Percentiles rank a stretch among this genome's conserved stretches.
These are phyloP conservation scores for Hypoxylon sp. DNA, from an alignment of 2,329 filamentous ascomycete genomes.

Conservation along the genomic window DNA sequence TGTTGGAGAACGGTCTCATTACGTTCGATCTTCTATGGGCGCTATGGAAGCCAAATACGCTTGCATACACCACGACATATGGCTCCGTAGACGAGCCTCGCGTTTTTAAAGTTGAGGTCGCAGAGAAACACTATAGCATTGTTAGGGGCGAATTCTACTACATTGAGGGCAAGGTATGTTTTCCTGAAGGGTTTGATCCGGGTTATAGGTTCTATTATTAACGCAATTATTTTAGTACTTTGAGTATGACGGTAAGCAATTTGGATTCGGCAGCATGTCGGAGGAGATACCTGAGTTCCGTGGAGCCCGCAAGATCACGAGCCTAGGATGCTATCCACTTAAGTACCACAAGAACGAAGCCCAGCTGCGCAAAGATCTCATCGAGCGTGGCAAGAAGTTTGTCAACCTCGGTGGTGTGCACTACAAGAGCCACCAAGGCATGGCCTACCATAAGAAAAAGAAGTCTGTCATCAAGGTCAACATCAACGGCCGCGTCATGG, in stretches of 20 bases:
- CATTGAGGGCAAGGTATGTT: slow-evolving; percentile 74
- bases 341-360: slow-evolving; percentile 83
- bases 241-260: slow-evolving; percentile 89
- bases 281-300: slow-evolving; percentile 82
- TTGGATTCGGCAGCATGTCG: slow-evolving; percentile 80
- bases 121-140: slow-evolving; percentile 78
- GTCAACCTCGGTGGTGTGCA: slow-evolving; percentile 85
- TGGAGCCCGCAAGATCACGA: slow-evolving; percentile 86
- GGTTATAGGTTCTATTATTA: slow-evolving; percentile 2
- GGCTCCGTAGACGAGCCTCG: slow-evolving; percentile 82
- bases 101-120: slow-evolving; percentile 85
- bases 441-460: slow-evolving; percentile 89
- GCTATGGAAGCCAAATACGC: slow-evolving; percentile 87
- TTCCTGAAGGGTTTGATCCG: slow-evolving; percentile 1
- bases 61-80: slow-evolving; percentile 84
- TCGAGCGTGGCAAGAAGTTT: slow-evolving; percentile 88
- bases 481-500: slow-evolving; percentile 89
- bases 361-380: slow-evolving; percentile 74
- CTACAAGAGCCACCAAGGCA: slow-evolving; percentile 85
- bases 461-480: slow-evolving; percentile 82
- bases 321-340: slow-evolving; percentile 81
- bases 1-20: slow-evolving; percentile 86
- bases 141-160: slow-evolving; percentile 82
- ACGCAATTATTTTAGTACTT: slow-evolving; percentile 70
- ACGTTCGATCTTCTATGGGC: slow-evolving; percentile 93